Percentiles rank a stretch among this genome's conserved stretches.
Conservation (phyloP, 2,329 filamentous ascomycete genomes). For the Fusarium albosuccineum region DNA sequence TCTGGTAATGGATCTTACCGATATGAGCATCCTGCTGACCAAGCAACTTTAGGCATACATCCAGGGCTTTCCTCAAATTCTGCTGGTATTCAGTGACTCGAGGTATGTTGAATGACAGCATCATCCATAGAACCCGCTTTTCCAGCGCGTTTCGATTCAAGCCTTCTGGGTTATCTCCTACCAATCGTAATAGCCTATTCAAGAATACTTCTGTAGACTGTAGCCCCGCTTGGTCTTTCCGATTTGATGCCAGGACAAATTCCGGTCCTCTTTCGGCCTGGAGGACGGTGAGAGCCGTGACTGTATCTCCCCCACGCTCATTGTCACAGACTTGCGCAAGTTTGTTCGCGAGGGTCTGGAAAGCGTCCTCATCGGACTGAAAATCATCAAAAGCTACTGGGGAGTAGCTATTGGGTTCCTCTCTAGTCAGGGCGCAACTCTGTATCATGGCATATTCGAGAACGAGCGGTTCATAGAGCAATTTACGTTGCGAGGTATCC, state of each 20-base stretch:
- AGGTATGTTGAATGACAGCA: constrained; percentile 11
- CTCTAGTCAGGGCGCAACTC: not conserved
- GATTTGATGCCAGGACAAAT: not conserved
- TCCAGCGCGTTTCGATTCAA: constrained; percentile 3
- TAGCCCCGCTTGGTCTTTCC: not conserved
- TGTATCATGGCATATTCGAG: constrained; percentile 3
- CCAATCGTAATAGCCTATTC: not conserved
- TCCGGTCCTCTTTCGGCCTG: not conserved
- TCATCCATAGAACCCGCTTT: constrained; percentile 26
- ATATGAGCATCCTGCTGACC: not conserved
- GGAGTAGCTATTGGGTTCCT: not conserved
- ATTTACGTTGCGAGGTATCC: not conserved
- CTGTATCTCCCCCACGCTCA: not conserved
- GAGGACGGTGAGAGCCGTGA: constrained; percentile 10
- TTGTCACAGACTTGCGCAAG: constrained; percentile 19
- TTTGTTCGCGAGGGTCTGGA: constrained; percentile 7
- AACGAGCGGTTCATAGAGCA: constrained; percentile 13
- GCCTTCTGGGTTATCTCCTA: constrained; percentile 15
- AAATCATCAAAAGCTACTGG: not conserved
- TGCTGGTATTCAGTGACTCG: constrained; percentile 1
- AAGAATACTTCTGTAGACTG: not conserved
- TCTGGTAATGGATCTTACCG: too few relatives aligned
- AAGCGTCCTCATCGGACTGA: not conserved
- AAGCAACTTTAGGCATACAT: not conserved
- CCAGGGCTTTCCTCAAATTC: not conserved